These are phyloP conservation scores for Gautieria morchelliformis DNA, from an alignment of 768 basidiomycete genomes.

Conservation along the genomic window DNA sequence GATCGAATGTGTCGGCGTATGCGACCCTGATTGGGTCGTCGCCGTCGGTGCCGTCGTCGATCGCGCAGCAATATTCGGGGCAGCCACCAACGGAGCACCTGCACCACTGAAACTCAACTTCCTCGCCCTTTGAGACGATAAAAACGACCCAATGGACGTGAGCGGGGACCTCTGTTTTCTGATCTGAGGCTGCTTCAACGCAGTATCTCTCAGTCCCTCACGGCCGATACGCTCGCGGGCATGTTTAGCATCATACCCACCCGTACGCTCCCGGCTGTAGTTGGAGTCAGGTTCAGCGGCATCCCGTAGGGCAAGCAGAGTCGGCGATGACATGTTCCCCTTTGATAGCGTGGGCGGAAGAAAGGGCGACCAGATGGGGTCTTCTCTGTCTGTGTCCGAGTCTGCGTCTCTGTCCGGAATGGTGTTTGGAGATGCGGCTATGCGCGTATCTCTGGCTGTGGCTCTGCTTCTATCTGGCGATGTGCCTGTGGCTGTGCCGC, in stretches of 20 bases:
- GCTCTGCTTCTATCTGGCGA: too few species aligned
- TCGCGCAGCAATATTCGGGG: not conserved
- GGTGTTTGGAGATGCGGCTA: not conserved
- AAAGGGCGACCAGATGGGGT: conserved; percentile 1
- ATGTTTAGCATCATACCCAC: too few species aligned
- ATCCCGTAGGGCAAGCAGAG: not conserved
- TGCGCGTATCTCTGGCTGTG: not conserved
- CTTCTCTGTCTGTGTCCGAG: not conserved
- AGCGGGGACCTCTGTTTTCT: not conserved
- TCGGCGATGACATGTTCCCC: conserved; percentile 7
- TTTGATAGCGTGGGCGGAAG: conserved; percentile 3
- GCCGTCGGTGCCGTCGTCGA: not conserved
- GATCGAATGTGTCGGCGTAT: not conserved
- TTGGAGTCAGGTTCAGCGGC: not conserved
- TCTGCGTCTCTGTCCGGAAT: not conserved
- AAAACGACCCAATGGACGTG: not conserved
- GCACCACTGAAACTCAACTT: not conserved
- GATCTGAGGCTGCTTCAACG: not conserved
- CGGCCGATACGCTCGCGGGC: too few species aligned
- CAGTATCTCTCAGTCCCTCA: too few species aligned
- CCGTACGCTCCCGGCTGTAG: not conserved
- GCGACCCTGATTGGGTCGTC: not conserved
- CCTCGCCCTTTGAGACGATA: not conserved
- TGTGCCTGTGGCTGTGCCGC: too few species aligned
- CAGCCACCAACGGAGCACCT: not conserved